phyloP scores from a whole-genome alignment of 2,329 filamentous ascomycete genomes.

The Exophiala phaeomuriformis region DNA sequence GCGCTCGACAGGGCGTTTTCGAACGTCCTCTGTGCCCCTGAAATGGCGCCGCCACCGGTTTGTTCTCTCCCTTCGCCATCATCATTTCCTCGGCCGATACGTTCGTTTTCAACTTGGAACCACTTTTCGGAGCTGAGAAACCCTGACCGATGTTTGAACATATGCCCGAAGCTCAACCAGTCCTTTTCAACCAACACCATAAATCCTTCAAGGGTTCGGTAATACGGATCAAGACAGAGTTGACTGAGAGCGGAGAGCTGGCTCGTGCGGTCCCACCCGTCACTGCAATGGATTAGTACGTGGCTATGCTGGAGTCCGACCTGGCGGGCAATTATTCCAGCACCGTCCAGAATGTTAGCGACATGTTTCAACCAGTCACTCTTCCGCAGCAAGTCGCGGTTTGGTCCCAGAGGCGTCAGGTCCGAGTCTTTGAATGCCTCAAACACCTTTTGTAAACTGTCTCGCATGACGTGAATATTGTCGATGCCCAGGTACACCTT shows the following conservation, averaged over 20 bases:
- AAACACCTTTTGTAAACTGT: constrained; percentile 77
- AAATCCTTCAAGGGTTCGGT: constrained; percentile 87
- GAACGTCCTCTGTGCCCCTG: constrained; percentile 60
- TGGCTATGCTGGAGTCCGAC: constrained; percentile 90
- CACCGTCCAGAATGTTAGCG: constrained; percentile 71
- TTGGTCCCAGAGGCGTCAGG: constrained; percentile 72
- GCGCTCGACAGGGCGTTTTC: constrained; percentile 80
- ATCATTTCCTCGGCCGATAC: constrained; percentile 48
- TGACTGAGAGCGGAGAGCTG: constrained; percentile 88
- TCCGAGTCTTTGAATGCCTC: constrained; percentile 91
- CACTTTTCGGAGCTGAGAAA: constrained; percentile 85
- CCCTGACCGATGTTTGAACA: constrained; percentile 89
- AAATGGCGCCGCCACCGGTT: constrained; percentile 33
- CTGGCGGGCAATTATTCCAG: constrained; percentile 74
- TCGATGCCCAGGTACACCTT: constrained; percentile 94
- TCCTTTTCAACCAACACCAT: constrained; percentile 94
- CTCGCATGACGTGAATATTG: constrained; percentile 97
- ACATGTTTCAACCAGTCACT: constrained; percentile 93
- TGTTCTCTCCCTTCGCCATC: constrained; percentile 28
- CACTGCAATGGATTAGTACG: constrained; percentile 93
- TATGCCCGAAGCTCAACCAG: constrained; percentile 95
- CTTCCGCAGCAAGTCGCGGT: constrained; percentile 68
- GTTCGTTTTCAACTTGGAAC: constrained; percentile 82
- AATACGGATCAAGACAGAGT: constrained; percentile 91
- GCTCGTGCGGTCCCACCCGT: constrained; percentile 96